Conservation (phyloP, 2,329 filamentous ascomycete genomes). For the Phialophora macrospora region DNA sequence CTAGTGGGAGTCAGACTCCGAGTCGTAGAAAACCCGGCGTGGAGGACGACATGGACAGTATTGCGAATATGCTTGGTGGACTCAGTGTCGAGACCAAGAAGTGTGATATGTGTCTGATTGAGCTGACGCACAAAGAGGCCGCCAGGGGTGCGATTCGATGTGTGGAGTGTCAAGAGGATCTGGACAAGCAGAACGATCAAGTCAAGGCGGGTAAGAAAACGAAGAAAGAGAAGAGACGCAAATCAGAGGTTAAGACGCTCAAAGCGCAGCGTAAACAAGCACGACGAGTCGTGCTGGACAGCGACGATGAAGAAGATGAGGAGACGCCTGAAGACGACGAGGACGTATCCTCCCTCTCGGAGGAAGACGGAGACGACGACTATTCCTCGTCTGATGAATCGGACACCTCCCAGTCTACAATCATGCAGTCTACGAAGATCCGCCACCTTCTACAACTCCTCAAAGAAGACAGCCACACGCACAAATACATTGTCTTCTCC, state of each 20-base stretch:
- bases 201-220: constrained; percentile 52
- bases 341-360: constrained; percentile 48
- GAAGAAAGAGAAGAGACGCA: constrained; percentile 52
- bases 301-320: constrained; percentile 69
- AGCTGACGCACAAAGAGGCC: constrained; percentile 64
- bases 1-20: constrained; percentile 61
- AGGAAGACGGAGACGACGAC: constrained; percentile 40
- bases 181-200: constrained; percentile 63
- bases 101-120: constrained; percentile 81
- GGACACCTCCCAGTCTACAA: constrained; percentile 55
- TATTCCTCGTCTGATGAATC: constrained; percentile 53
- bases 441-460: constrained; percentile 81
- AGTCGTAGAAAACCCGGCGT: constrained; percentile 52
- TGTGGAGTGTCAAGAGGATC: constrained; percentile 73
- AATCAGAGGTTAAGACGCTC: constrained; percentile 56
- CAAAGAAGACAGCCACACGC: constrained; percentile 73
- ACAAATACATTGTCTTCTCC: constrained; percentile 98
- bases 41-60: constrained; percentile 73
- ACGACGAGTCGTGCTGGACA: constrained; percentile 56
- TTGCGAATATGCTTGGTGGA: constrained; percentile 84
- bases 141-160: constrained; percentile 65
- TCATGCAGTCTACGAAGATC: constrained; percentile 80
- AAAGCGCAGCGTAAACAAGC: constrained; percentile 48
- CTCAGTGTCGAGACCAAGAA: constrained; percentile 77
- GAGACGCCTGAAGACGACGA: constrained; percentile 70